Conservation (phyloP, 352 stramenopile species). For the Phytopythium cucurbitacearum region DNA sequence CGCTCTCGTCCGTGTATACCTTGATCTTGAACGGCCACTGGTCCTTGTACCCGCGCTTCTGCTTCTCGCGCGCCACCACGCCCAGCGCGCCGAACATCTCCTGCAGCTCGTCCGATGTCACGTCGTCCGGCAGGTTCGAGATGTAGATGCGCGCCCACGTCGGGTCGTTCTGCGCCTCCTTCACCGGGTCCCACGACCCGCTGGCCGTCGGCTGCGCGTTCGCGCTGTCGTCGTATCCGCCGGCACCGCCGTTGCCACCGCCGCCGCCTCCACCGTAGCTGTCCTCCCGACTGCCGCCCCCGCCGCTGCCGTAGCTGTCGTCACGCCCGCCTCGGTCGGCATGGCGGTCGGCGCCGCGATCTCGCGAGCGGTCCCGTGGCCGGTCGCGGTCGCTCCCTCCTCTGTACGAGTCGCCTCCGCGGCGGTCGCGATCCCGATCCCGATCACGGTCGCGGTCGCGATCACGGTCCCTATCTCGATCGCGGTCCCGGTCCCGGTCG, state of each 20-base stretch:
- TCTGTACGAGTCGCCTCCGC: constrained; percentile 27
- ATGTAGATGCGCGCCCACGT: constrained; percentile 87
- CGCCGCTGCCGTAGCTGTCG: not conserved
- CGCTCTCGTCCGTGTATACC: constrained; percentile 76
- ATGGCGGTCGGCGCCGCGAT: constrained; percentile 20
- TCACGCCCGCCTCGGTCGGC: not conserved
- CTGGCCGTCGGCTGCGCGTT: constrained; percentile 25
- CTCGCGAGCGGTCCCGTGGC: constrained; percentile 25
- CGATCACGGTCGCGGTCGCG: constrained; percentile 10
- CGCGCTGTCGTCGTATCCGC: constrained; percentile 12
- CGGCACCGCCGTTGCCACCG: not conserved
- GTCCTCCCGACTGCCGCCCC: not conserved
- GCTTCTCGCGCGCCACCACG: constrained; percentile 78
- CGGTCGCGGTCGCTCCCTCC: constrained; percentile 15
- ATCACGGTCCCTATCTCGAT: constrained; percentile 12
- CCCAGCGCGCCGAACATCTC: constrained; percentile 84
- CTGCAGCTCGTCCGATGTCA: constrained; percentile 77
- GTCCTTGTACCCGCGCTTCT: constrained; percentile 86
- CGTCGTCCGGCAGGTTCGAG: constrained; percentile 71
- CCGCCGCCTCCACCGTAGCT: constrained; percentile 5
- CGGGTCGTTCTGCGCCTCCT: constrained; percentile 76
- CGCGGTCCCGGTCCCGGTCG: constrained; percentile 5
- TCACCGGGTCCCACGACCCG: constrained; percentile 61
- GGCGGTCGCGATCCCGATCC: constrained; percentile 12
- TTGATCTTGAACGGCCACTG: constrained; percentile 91